phyloP scores from a whole-genome alignment of 208 protist species.

The Naegleria fowleri region DNA sequence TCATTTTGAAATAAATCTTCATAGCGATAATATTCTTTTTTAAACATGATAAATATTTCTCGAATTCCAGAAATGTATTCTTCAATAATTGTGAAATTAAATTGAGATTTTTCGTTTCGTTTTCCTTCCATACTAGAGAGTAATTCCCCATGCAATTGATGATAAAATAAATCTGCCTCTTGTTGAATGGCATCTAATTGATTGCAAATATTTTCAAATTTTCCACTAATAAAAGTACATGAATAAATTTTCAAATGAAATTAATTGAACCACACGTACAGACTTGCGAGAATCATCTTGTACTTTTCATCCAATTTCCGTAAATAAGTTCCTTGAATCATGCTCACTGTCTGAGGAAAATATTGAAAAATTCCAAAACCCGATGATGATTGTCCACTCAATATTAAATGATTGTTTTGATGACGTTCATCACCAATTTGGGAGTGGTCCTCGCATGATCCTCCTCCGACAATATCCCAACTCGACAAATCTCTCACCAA shows the following conservation, averaged over 20 bases:
- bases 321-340: not conserved
- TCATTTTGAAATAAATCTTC: not conserved
- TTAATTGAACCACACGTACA: not conserved
- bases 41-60: not conserved
- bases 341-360: not conserved
- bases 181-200: not conserved
- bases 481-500: not conserved
- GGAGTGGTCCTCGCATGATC: not conserved
- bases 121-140: not conserved
- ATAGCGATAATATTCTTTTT: not conserved
- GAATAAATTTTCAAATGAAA: not conserved
- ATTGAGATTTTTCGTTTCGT: not conserved
- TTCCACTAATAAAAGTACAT: not conserved
- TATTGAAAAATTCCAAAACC: not conserved
- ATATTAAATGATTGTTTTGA: too few relatives aligned
- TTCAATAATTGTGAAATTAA: not conserved
- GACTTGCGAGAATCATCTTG: not conserved
- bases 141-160: not conserved
- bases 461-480: not conserved
- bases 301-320: not conserved
- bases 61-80: not conserved
- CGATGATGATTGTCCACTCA: not conserved
- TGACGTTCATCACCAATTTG: not conserved
- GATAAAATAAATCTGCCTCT: not conserved
- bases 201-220: not conserved